Evolutionary conservation across 192 early-diverging fungal genomes (phyloP).

Genomic region (Backusella tarrabulga): DNA sequence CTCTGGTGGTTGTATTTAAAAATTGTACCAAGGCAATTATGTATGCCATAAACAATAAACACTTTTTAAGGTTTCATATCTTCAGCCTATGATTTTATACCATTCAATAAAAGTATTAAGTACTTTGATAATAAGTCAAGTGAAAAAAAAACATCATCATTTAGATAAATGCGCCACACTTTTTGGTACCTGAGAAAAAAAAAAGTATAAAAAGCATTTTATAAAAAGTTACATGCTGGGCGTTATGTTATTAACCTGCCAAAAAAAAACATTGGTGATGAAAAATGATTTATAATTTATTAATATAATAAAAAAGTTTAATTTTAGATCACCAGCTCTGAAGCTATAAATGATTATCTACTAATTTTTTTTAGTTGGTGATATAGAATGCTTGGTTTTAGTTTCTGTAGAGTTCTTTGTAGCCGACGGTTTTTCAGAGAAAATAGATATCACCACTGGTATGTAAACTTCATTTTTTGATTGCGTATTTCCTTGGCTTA

Average conservation of each 20-base stretch:
- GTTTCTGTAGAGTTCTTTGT: background rate
- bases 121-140: background rate
- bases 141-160: background rate
- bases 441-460: background rate
- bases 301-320: background rate
- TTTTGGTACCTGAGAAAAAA: background rate
- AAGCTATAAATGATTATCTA: background rate
- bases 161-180: too few relatives aligned
- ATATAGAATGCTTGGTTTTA: background rate
- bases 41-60: background rate
- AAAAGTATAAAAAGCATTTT: background rate
- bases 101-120: background rate
- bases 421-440: background rate
- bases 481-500: background rate
- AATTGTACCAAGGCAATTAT: background rate
- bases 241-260: background rate
- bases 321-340: background rate
- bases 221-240: background rate
- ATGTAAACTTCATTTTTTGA: background rate
- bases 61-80: background rate
- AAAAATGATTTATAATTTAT: background rate
- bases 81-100: background rate
- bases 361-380: background rate
- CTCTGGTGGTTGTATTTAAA: conserved; percentile 1
- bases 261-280: background rate